phyloP scores from a whole-genome alignment of 176 grass and related monocot genomes.

The Luzula sylvatica region DNA sequence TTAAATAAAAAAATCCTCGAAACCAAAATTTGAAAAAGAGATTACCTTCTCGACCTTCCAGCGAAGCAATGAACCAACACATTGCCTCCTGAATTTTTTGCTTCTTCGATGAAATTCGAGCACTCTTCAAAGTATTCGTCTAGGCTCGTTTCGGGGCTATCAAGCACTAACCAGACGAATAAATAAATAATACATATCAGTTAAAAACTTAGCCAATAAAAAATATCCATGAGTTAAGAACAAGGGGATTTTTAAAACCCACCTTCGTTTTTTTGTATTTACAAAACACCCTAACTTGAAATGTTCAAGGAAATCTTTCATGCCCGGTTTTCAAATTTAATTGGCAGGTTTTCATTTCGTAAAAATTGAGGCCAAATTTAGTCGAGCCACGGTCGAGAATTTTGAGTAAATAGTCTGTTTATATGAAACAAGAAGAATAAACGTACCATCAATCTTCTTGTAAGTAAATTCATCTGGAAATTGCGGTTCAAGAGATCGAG shows the following conservation, averaged over 20 bases:
- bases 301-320: no score
- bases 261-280: no score
- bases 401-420: neutral
- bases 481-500: constrained; percentile 58
- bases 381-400: neutral
- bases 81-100: constrained; percentile 41
- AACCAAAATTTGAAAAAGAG: no score
- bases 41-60: constrained; percentile 89
- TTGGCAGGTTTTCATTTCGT: no score
- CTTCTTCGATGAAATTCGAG: constrained; percentile 83
- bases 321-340: no score
- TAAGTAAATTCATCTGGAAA: constrained; percentile 64
- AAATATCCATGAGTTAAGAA: no score
- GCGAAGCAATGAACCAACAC: constrained; percentile 95
- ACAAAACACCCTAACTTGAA: no score
- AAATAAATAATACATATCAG: no score
- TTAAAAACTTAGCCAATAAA: no score
- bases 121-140: constrained; percentile 63
- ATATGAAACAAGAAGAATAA: neutral
- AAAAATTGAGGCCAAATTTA: no score
- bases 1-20: no score
- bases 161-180: constrained; percentile 39
- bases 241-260: no score
- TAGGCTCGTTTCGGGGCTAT: constrained; percentile 49
- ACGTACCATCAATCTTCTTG: constrained; percentile 77